Evolutionary conservation across 306 rosid species (phyloP), one percentile per base, ranked within the genome.

Genomic region (Cucurbita pepo): DNA sequence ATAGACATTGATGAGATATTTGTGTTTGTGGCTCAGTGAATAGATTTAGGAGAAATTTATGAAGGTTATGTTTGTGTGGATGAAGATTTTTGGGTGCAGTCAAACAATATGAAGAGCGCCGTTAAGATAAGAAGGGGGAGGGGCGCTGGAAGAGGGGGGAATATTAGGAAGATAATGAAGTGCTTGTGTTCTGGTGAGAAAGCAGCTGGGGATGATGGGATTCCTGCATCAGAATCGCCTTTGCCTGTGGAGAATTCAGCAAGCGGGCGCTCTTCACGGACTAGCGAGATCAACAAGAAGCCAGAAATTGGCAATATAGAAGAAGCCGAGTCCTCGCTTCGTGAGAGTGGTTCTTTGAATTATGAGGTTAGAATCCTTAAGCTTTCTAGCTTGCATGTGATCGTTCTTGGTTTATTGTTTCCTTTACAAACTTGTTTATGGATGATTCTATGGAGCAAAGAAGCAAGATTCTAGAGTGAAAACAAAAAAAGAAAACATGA

Each of bases 291-390:
- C 34, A 77, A 75, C 75, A 74, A 77, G 66, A 89, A 79, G 72
- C 86, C 62, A 1, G 88, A 86, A 71, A 77, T 85, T 38, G 88
- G 92, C 43, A 94, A 89, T 77, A 82, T 94, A 34, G 96, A 91
- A 80, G 96, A 94, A 84, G 97, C 97, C 4, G 96, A 94, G 77
- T 88, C 86, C 75, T 86, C 97, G 25, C 81, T 94, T 64, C 87
- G 91, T 3, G 95, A 85, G 80, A 91, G 86, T 77, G 97, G 96
- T 6, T 79, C 80, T 71, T 85, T 94, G 82, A 94, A 89, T 86
- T 87, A 95, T 53, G 97, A 95, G 95, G 99, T 95, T 72, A 40
- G 87, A 80, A 66, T 77, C 63, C 74, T 58, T 77, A 38, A 8
- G 16, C 74, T 66, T 72, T 48, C 65, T 60, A 45, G 71, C 10